A percentile compares a stretch with the other conserved stretches of the same genome.
phyloP scores from a whole-genome alignment of 805 yeast species.

The Limtongozyma cylindracea region DNA sequence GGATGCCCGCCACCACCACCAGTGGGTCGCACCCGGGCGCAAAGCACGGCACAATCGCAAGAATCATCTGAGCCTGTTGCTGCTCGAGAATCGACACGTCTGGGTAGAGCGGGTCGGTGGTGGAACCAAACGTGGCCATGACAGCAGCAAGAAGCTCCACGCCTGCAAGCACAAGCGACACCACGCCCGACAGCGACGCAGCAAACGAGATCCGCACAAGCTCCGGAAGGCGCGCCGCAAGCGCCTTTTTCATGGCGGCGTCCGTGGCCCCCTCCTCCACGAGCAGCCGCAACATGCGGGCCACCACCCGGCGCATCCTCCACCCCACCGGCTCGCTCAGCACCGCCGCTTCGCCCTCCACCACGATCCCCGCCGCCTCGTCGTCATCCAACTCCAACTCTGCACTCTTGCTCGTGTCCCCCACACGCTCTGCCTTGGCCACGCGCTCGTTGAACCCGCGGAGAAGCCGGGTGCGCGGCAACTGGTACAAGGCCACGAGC shows the following conservation, averaged over 20 bases:
- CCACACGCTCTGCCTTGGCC: conserved; percentile 15
- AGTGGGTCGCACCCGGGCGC: conserved; percentile 43
- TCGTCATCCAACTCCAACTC: conserved; percentile 12
- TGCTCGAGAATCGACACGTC: conserved; percentile 57
- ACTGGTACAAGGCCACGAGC: conserved; percentile 20
- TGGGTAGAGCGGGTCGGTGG: conserved; percentile 49
- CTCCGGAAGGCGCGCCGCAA: conserved; percentile 26
- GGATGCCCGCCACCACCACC: conserved; percentile 54
- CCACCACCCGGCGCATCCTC: conserved; percentile 24
- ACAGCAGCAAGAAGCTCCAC: conserved; percentile 38
- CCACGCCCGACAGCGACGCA: conserved; percentile 52
- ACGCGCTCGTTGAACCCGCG: conserved; percentile 11
- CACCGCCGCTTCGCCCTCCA: conserved; percentile 9
- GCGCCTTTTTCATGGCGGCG: conserved; percentile 6
- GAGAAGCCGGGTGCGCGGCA: conserved; percentile 15
- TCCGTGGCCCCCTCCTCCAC: conserved; percentile 14
- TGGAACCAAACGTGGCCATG: conserved; percentile 29
- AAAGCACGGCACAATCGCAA: conserved; percentile 79
- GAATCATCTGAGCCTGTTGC: conserved; percentile 82
- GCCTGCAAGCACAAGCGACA: conserved; percentile 36
- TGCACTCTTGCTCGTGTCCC: conserved; percentile 10
- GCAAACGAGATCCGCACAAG: conserved; percentile 56
- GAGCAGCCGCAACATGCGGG: conserved; percentile 18
- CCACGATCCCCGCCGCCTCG: conserved; percentile 14
- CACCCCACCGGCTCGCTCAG: conserved; percentile 31